These are phyloP conservation scores for Backusella circina DNA, from an alignment of 192 early-diverging fungal species.

Conservation along the genomic window DNA sequence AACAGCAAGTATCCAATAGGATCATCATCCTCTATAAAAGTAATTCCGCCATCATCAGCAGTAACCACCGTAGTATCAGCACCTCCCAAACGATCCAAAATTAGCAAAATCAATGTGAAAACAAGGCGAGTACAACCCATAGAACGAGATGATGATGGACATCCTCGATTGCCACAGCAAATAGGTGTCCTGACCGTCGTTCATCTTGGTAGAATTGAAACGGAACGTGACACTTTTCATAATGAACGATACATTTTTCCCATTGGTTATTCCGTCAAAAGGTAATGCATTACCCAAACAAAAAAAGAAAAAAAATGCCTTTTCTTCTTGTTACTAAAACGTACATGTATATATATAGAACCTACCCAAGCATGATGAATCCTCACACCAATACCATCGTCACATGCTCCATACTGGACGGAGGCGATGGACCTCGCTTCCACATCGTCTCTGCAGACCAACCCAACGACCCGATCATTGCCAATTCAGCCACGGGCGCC, in stretches of 20 bases:
- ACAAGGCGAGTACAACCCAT: slow-evolving; percentile 36
- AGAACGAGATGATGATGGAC: slow-evolving; percentile 55
- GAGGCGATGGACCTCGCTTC: slow-evolving; percentile 70
- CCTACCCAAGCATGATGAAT: slow-evolving; percentile 72
- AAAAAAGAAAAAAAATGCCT: too few species aligned
- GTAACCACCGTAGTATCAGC: slow-evolving; percentile 10
- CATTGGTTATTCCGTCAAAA: slow-evolving; percentile 70
- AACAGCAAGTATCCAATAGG: background rate
- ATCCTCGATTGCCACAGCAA: slow-evolving; percentile 68
- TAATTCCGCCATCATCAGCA: background rate
- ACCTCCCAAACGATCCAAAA: slow-evolving; percentile 22
- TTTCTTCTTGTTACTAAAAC: background rate
- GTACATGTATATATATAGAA: slow-evolving; percentile 13
- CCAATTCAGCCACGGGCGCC: slow-evolving; percentile 82
- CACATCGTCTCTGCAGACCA: slow-evolving; percentile 77
- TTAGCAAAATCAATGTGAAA: slow-evolving; percentile 1
- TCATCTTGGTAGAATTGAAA: slow-evolving; percentile 64
- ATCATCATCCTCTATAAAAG: background rate
- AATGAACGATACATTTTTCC: slow-evolving; percentile 91
- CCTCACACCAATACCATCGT: slow-evolving; percentile 48
- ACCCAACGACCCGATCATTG: slow-evolving; percentile 61
- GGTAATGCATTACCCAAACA: slow-evolving; percentile 1
- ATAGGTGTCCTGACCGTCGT: slow-evolving; percentile 75
- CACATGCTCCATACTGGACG: slow-evolving; percentile 65
- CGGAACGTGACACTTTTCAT: slow-evolving; percentile 75